Conservation (phyloP, 1,284 basidiomycete genomes). For the Phenoliferia sp. region DNA sequence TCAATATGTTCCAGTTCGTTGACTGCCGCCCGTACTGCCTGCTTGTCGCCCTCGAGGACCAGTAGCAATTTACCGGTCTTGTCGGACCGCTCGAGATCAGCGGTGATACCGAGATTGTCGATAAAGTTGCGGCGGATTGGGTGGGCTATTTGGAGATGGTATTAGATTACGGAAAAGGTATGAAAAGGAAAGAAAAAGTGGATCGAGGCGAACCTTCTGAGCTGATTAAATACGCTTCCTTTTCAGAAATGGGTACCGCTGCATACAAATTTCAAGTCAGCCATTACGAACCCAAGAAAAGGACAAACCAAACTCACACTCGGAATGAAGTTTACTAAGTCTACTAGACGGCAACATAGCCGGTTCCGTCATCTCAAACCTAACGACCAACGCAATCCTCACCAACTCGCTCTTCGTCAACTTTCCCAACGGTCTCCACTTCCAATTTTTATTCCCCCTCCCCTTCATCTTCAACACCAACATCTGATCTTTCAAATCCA, state of each 20-base stretch:
- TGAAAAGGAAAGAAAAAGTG: background rate
- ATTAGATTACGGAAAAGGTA: background rate
- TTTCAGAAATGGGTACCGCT: background rate
- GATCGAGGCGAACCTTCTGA: background rate
- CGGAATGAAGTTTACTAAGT: background rate
- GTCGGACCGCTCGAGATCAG: background rate
- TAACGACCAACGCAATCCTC: background rate
- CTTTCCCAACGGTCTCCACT: background rate
- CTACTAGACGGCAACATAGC: background rate
- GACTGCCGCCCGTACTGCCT: background rate
- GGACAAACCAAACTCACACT: background rate
- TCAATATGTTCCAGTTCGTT: background rate
- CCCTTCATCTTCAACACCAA: background rate
- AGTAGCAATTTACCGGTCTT: background rate
- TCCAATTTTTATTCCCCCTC: background rate
- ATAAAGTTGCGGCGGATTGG: background rate
- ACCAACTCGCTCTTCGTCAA: background rate
- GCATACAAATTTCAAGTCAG: background rate
- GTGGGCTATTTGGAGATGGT: background rate
- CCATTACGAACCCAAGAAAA: background rate
- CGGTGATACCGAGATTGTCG: background rate
- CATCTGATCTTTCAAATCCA: background rate
- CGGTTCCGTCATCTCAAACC: background rate
- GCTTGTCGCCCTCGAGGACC: background rate
- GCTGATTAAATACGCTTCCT: background rate